Evolutionary conservation across 352 stramenopile genomes (phyloP), one percentile per base, ranked within the genome.

Genomic region (Phytopythium delawarense): DNA sequence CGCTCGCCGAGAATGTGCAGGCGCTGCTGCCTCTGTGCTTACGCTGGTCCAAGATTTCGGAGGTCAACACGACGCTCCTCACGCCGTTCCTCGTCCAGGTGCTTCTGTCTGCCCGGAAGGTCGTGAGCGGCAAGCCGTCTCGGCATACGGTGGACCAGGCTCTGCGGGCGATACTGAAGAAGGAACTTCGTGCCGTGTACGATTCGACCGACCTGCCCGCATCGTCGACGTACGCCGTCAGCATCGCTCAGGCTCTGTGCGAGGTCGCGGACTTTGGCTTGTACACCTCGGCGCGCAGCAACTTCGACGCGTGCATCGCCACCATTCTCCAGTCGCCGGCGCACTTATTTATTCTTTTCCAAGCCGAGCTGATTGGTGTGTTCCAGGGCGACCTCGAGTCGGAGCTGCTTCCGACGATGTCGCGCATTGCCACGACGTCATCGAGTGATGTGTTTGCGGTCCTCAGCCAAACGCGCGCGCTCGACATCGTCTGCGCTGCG

Each of bases 401-500:
- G 11, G 74, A 92, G 51, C 55, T 92, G 23, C 62, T 92, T 16
- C 71, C 84, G 2, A 90, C 81, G 1, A 84, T 91, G 81, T 65
- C 76, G 30, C 81, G 80, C 13, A 66, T 92, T 18, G 69, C 82
- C 11, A 73, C 63, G 11, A 46, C 63, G 11, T 60, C 70, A 42
- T 52, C 53, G 6, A 58, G 69, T 18, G 77, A 87, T 42, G 66
- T 88, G 5, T 44, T 90, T 16, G 66, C 55, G 9, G 63, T 86
- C 28, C 57, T 92, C 35, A 70, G 72, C 0, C 91, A 91, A 68
- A 81, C 70, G 11, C 78, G 84, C 12, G 69, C 81, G 5, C 59
- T 93, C 25, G 82, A 91, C 53, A 88, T 93, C 54, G 66, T 87
- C 37, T 84, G 77, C 53, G 83, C 74, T 13, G 76, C 88, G 21